These are phyloP conservation scores for Beta vulgaris DNA, from an alignment of 148 eudicot genomes.

Conservation along the genomic window DNA sequence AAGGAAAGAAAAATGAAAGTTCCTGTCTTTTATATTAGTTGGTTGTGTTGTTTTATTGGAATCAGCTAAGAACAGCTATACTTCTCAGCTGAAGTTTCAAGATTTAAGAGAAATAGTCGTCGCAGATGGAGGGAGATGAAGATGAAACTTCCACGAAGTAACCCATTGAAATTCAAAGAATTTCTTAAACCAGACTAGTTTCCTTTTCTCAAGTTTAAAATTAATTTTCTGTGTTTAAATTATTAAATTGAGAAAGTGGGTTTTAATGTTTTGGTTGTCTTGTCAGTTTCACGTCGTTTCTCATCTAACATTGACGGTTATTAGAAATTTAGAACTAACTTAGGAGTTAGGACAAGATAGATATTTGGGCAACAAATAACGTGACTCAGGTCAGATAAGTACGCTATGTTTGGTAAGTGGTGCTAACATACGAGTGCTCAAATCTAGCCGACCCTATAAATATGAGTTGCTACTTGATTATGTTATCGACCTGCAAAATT, in stretches of 20 bases:
- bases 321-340: neutral
- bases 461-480: too few species aligned
- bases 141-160: neutral
- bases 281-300: neutral
- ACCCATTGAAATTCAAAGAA: neutral
- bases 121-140: slow-evolving; percentile 1
- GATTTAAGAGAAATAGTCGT: slow-evolving; percentile 6
- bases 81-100: neutral
- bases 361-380: neutral
- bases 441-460: too few species aligned
- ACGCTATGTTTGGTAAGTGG: too few species aligned
- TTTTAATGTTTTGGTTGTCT: neutral
- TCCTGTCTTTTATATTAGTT: neutral
- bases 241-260: too few species aligned
- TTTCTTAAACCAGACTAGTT: neutral
- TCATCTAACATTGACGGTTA: neutral
- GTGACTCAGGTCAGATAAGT: too few species aligned
- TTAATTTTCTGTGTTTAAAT: neutral
- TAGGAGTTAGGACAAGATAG: neutral
- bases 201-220: neutral
- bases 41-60: neutral
- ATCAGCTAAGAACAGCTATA: neutral
- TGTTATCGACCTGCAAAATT: too few species aligned
- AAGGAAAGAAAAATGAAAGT: neutral
- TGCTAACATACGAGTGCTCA: too few species aligned